Base-by-base conservation (phyloP, 208 protist species). In the Leishmania amazonensis region DNA sequence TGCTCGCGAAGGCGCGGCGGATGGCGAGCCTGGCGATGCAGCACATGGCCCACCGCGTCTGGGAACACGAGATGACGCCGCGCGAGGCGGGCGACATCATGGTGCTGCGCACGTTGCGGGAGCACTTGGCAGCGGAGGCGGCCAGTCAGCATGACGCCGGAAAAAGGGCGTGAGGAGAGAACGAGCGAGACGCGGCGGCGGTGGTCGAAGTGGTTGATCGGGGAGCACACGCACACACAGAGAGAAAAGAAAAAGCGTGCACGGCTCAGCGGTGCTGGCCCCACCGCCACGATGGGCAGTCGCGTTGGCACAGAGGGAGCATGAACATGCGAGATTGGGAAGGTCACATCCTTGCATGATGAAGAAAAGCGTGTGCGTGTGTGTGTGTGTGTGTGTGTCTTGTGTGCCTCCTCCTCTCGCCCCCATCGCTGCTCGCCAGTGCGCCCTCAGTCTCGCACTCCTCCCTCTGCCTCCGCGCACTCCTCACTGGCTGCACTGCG, bases 11-110 rank as follows among this genome's bases (percentile, higher is more conserved):
- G 58, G 88, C 88, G 72, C 85, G 86, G 78, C 78, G 70, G 45
- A 87, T 90, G 83, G 82, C 85, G n/a, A 76, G 9, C 7, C 21
- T 38, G 24, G 88, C 89, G 78, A 84, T 91, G 85, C 73, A 84
- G 31, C 71, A 79, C 28, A 49, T 80, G 57, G 78, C 80, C 49
- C 79, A 86, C 21, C 76, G 80, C 45, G 85, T 91, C 49, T 83
- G 65, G 80, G 79, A 83, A 1, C 85, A 91, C 45, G 24, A 89
- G 75, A 77, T 85, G 79, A 89, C 85, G 11, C 88, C 88, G 49
- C 47, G 85, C 0, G 88, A 91, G 80, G 88, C 88, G 0, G 88
- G 88, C 15, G 88, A 91, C 73, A 13, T 79, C 2, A 76, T 89
- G 83, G 80, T 91, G 71, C 68, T 58, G 45, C 79, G 85, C 13